Evolutionary conservation across 441 rosid species (phyloP).

Genomic region (Raphanus hybrid): DNA sequence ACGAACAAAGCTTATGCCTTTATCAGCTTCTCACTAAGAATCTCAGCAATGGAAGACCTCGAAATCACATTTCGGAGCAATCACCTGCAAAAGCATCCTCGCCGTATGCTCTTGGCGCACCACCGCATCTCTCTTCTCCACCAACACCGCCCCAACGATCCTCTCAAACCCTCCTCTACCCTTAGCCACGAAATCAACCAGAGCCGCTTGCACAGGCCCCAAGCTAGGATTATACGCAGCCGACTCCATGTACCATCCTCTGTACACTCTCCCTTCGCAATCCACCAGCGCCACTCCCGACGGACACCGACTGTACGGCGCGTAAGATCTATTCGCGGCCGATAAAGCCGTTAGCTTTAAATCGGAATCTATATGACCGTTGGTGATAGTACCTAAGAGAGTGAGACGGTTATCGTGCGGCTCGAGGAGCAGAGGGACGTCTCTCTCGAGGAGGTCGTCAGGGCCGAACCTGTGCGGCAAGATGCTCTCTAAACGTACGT

Average conservation of each 20-base stretch:
- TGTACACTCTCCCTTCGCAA: conserved; percentile 63
- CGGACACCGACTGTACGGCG: conserved; percentile 77
- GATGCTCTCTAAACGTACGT: conserved; percentile 43
- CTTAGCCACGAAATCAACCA: conserved; percentile 67
- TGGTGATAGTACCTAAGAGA: conserved; percentile 33
- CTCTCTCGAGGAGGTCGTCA: conserved; percentile 52
- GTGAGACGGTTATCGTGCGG: conserved; percentile 53
- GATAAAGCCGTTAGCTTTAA: conserved; percentile 49
- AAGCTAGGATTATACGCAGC: conserved; percentile 87
- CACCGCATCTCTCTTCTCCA: conserved; percentile 44
- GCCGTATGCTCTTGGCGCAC: conserved; percentile 39
- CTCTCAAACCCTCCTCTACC: conserved; percentile 59
- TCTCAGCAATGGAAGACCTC: conserved; percentile 33
- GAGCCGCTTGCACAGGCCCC: conserved; percentile 89
- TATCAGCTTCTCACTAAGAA: not conserved
- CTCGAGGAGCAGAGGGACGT: conserved; percentile 67
- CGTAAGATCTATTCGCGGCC: conserved; percentile 76
- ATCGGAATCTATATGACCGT: conserved; percentile 33
- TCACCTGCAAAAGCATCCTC: conserved; percentile 32
- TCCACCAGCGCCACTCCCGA: conserved; percentile 85
- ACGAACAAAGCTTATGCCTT: not conserved
- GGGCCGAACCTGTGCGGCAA: conserved; percentile 82
- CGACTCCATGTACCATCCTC: conserved; percentile 81
- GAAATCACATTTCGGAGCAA: conserved; percentile 32
- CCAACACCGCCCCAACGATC: conserved; percentile 67